A percentile compares a stretch with the other conserved stretches of the same genome.
phyloP scores from a whole-genome alignment of 2,329 filamentous ascomycete species.

The Podosphaera fusca region DNA sequence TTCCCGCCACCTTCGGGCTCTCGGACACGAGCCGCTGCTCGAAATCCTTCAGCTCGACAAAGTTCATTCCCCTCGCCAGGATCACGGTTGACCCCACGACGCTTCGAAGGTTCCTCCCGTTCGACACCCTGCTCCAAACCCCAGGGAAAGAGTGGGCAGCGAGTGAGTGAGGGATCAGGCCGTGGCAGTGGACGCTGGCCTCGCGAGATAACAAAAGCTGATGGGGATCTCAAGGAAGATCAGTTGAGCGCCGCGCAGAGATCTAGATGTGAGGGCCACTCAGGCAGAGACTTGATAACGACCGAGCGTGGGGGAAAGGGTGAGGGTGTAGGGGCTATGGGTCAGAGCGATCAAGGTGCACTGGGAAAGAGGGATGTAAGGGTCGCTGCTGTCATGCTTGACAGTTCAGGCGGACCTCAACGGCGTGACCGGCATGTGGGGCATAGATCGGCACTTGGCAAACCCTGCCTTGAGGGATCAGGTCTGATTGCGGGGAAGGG shows the following conservation, averaged over 20 bases:
- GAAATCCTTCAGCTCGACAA: slow-evolving; percentile 6
- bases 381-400: slow-evolving; percentile 8
- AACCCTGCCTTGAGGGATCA: slow-evolving; percentile 9
- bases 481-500: slow-evolving; percentile 2
- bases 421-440: slow-evolving; percentile 6
- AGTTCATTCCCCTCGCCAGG: slow-evolving; percentile 6
- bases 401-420: slow-evolving; percentile 10
- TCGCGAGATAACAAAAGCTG: slow-evolving; percentile 44
- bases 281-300: too few species aligned
- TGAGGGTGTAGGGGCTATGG: slow-evolving; percentile 40
- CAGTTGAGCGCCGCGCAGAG: slow-evolving; percentile 17
- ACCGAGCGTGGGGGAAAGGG: slow-evolving; percentile 25
- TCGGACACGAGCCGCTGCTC: slow-evolving; percentile 6
- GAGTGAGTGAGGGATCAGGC: slow-evolving; percentile 38
- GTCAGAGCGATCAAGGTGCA: slow-evolving; percentile 20
- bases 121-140: slow-evolving; percentile 8
- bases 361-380: slow-evolving; percentile 10
- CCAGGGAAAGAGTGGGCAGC: slow-evolving; percentile 20
- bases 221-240: slow-evolving; percentile 12
- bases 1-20: slow-evolving; percentile 36
- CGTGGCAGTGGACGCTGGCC: slow-evolving; percentile 42
- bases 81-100: slow-evolving; percentile 7
- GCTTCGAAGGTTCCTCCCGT: slow-evolving; percentile 10
- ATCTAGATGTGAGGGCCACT: too few species aligned
- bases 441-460: slow-evolving; percentile 12